Percentiles rank a stretch among this genome's conserved stretches.
Evolutionary conservation across 208 protist species (phyloP).

Genomic region (Trypanosomatidae sp.): DNA sequence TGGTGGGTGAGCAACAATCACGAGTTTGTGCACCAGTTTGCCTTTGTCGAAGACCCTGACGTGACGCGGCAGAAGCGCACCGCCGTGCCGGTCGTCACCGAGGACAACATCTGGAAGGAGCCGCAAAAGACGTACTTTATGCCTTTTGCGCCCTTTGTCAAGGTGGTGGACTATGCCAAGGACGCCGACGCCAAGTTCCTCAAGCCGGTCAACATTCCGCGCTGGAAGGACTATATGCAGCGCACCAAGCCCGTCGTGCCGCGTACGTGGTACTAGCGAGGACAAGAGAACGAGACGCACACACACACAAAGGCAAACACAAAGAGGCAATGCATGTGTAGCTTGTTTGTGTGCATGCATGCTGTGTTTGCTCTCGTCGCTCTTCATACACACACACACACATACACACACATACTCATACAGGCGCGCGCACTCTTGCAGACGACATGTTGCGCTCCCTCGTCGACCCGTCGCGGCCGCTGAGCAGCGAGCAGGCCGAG

Average conservation of each 20-base stretch:
- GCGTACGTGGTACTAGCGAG: conserved; percentile 79
- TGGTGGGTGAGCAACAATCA: conserved; percentile 86
- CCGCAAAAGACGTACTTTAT: conserved; percentile 81
- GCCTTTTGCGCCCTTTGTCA: conserved; percentile 78
- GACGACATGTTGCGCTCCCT: conserved; percentile 19
- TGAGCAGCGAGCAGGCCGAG: conserved; percentile 36
- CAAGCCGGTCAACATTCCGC: conserved; percentile 71
- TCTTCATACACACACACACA: conserved; percentile 1
- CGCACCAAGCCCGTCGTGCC: conserved; percentile 79
- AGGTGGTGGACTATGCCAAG: conserved; percentile 80
- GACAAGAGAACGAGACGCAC: not conserved
- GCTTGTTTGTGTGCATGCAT: not conserved
- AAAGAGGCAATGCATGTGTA: not conserved
- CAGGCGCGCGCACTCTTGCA: not conserved
- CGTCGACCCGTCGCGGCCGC: conserved; percentile 16
- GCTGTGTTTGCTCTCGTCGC: not conserved
- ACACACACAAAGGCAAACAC: not conserved
- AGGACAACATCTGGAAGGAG: conserved; percentile 76
- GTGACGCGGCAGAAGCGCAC: conserved; percentile 49
- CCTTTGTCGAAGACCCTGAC: conserved; percentile 78
- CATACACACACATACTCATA: not conserved
- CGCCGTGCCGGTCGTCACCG: conserved; percentile 47
- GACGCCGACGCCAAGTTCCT: conserved; percentile 81
- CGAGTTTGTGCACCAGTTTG: conserved; percentile 83
- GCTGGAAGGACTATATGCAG: conserved; percentile 90